phyloP scores from a whole-genome alignment of 2,329 filamentous ascomycete species.

The Chaetomiaceae sp. region DNA sequence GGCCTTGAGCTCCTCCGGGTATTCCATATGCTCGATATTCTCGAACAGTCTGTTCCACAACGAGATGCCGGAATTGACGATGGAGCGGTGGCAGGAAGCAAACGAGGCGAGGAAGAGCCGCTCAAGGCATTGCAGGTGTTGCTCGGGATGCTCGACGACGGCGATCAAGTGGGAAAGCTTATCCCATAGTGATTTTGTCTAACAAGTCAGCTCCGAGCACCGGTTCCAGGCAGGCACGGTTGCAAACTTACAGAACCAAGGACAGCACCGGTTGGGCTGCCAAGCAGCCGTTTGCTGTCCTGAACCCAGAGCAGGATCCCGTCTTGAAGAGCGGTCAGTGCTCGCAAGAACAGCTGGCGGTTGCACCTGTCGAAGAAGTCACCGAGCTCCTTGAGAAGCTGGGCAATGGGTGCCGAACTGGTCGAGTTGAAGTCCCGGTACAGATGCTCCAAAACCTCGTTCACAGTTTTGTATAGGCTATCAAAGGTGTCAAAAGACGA shows the following conservation, averaged over 20 bases:
- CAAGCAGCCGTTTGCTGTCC: conserved; percentile 44
- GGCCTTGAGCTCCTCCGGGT: conserved; percentile 57
- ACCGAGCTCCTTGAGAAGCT: conserved; percentile 49
- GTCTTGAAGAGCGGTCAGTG: conserved; percentile 55
- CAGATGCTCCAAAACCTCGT: conserved; percentile 43
- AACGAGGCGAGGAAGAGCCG: conserved; percentile 49
- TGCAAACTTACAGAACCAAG: conserved; percentile 40
- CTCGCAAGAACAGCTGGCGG: conserved; percentile 44
- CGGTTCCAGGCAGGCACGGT: neutral
- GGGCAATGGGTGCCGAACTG: conserved; percentile 29
- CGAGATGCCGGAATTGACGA: conserved; percentile 44
- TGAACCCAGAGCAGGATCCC: conserved; percentile 59
- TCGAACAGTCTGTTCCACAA: conserved; percentile 69
- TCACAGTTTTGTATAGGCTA: conserved; percentile 56
- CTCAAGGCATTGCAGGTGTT: conserved; percentile 49
- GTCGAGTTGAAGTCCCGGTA: conserved; percentile 40
- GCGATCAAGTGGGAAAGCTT: conserved; percentile 38
- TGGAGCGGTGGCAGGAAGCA: conserved; percentile 49
- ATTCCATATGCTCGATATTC: conserved; percentile 51
- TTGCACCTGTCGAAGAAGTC: conserved; percentile 47
- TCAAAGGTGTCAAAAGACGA: conserved; percentile 56
- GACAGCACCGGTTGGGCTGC: conserved; percentile 35
- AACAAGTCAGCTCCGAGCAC: conserved; percentile 25
- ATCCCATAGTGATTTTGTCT: conserved; percentile 48
- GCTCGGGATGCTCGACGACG: conserved; percentile 31